These are phyloP conservation scores for Clonostachys sp. DNA, from an alignment of 2,329 filamentous ascomycete genomes.

Conservation along the genomic window DNA sequence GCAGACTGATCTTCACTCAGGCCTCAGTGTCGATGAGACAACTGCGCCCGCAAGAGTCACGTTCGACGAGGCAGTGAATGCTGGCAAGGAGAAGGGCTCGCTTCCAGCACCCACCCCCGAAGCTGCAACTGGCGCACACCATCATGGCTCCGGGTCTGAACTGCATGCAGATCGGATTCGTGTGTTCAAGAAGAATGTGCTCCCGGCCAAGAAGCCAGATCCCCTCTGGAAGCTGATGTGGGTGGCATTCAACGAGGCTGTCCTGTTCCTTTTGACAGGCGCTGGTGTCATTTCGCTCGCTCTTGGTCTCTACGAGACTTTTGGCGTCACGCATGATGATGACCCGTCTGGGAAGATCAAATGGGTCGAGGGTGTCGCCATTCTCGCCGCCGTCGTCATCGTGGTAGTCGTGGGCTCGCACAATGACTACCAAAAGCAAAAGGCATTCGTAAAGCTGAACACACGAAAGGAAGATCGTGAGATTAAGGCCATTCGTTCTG, in stretches of 20 bases:
- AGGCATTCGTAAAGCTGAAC: constrained; percentile 62
- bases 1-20: constrained; percentile 62
- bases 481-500: constrained; percentile 63
- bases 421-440: constrained; percentile 66
- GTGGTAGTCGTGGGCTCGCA: constrained; percentile 58
- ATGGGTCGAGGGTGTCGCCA: constrained; percentile 67
- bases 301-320: constrained; percentile 63
- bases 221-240: constrained; percentile 58
- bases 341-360: constrained; percentile 41
- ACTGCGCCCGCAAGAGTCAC: constrained; percentile 56
- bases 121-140: no score
- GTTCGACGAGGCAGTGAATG: constrained; percentile 57
- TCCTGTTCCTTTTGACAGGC: constrained; percentile 61
- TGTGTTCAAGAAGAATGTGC: constrained; percentile 53
- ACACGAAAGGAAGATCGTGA: constrained; percentile 57
- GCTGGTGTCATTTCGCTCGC: constrained; percentile 63
- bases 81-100: neutral
- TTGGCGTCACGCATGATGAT: constrained; percentile 40
- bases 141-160: neutral
- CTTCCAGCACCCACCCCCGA: neutral
- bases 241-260: constrained; percentile 65
- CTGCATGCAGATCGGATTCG: constrained; percentile 30
- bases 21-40: constrained; percentile 71
- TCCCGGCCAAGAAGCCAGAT: constrained; percentile 60
- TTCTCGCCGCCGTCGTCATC: constrained; percentile 60